These are phyloP conservation scores for Trichodelitschia bisporula DNA, from an alignment of 495 filamentous ascomycete species.

Conservation along the genomic window DNA sequence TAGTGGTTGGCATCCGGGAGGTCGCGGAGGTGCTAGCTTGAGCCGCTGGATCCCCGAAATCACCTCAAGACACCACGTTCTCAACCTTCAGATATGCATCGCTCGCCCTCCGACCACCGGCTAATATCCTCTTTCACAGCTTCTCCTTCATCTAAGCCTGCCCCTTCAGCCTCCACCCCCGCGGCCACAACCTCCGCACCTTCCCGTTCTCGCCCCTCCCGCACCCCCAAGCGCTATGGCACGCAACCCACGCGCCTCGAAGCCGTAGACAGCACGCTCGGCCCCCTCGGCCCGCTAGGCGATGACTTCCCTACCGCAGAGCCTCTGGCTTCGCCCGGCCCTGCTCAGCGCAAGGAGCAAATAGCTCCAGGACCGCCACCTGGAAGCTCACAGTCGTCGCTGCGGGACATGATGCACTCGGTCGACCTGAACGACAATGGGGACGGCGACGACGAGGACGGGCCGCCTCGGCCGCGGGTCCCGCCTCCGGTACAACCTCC, in stretches of 20 bases:
- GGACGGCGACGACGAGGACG: constrained; percentile 27
- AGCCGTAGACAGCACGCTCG: constrained; percentile 71
- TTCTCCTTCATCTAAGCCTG: too few species aligned
- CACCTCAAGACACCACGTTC: too few species aligned
- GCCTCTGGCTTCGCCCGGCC: not conserved
- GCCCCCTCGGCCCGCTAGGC: constrained; percentile 72
- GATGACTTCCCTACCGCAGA: constrained; percentile 18
- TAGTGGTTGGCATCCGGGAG: too few species aligned
- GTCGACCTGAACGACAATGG: constrained; percentile 28
- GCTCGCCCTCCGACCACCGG: constrained; percentile 1
- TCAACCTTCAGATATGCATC: too few species aligned
- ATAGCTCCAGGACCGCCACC: constrained; percentile 54
- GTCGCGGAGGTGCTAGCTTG: too few species aligned
- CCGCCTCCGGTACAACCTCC: constrained; percentile 49
- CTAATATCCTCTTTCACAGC: too few species aligned
- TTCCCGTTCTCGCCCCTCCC: constrained; percentile 26
- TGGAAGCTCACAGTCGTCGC: constrained; percentile 15
- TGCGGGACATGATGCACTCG: constrained; percentile 31
- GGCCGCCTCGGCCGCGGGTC: constrained; percentile 27
- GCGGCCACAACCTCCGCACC: constrained; percentile 1
- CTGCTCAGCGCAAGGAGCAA: constrained; percentile 32
- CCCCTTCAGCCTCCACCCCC: constrained; percentile 2
- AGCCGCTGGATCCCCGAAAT: too few species aligned
- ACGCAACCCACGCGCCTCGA: constrained; percentile 66
- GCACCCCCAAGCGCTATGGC: constrained; percentile 47